Base-by-base conservation (phyloP, 768 basidiomycete species). In the Lentinus brumalis region DNA sequence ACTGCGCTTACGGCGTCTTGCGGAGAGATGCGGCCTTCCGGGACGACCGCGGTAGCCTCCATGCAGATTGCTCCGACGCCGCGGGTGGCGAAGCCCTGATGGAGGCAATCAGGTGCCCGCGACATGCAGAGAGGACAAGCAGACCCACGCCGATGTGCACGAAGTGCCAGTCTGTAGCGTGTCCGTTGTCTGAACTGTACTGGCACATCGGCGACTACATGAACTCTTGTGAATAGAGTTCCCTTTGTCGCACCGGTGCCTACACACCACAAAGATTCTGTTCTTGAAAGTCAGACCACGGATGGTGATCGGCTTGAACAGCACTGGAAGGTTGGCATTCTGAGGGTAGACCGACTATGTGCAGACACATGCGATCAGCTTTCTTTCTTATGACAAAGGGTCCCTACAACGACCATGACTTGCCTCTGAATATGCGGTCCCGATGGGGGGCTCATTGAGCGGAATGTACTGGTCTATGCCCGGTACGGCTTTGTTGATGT, bases 141-240 rank as follows among this genome's bases (percentile, higher is more conserved):
- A 29, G 32, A 72, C 71, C 66, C 62, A 84, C 84, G 1, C 89
- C 89, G 38, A 91, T 79, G 69, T 94, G 90, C 16, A 92, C 89
- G 4, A 93, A 73, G 71, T 94, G 93, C 86, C 88, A 93, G 63
- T 92, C 88, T 1, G 91, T 92, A 4, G 86, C 84, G 66, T 89
- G 85, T 0, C 92, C 92, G 53, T 86, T 75, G 47, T 89, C 82
- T 9, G 86, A 79, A 59, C 86, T 88, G 75, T 94, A 94, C 73
- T 88, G 86, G 71, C 92, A 93, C 91, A 93, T 92, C 2, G 89
- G 89, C 11, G 89, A 76, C 86, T 87, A 62, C 9, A 29, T 26
- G 21, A 12, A 16, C 26, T 18, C 47, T 1, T 11, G 35, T 35
- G 35, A 35, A 42, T 26, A 11, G 8, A 14, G n/a, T 18, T 21